phyloP scores from a whole-genome alignment of 441 rosid genomes.

The Cnidoscolus chayamansa region DNA sequence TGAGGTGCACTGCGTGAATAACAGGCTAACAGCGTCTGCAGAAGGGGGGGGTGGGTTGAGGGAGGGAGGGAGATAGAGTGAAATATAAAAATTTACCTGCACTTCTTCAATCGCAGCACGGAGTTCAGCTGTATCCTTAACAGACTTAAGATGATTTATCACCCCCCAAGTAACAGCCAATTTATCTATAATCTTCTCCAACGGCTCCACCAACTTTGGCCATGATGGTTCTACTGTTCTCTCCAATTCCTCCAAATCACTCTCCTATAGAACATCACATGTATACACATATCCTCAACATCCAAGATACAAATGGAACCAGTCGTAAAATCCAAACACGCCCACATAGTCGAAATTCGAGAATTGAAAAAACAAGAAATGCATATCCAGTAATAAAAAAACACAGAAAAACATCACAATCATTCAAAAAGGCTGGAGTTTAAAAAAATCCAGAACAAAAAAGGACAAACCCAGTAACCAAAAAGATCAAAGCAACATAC shows the following conservation, averaged over 20 bases:
- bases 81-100: slow-evolving; percentile 43
- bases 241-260: slow-evolving; percentile 74
- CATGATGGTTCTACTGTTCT: slow-evolving; percentile 73
- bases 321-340: not conserved
- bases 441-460: not conserved
- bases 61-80: not conserved
- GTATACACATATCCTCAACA: too few relatives aligned
- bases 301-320: too few relatives aligned
- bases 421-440: not conserved
- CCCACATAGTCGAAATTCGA: not conserved
- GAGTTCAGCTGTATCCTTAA: slow-evolving; percentile 77
- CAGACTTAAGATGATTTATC: slow-evolving; percentile 71
- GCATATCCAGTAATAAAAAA: not conserved
- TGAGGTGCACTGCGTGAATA: not conserved
- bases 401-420: not conserved
- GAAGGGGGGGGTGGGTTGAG: too few relatives aligned
- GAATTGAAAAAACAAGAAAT: not conserved
- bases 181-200: slow-evolving; percentile 68
- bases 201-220: slow-evolving; percentile 77
- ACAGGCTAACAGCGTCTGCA: too few relatives aligned
- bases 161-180: slow-evolving; percentile 71
- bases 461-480: too few relatives aligned
- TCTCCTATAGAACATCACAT: slow-evolving; percentile 38
- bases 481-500: slow-evolving; percentile 31
- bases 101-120: slow-evolving; percentile 90